Evolutionary conservation across 306 rosid genomes (phyloP), one percentile per base, ranked within the genome.

Genomic region (Urtica urens): DNA sequence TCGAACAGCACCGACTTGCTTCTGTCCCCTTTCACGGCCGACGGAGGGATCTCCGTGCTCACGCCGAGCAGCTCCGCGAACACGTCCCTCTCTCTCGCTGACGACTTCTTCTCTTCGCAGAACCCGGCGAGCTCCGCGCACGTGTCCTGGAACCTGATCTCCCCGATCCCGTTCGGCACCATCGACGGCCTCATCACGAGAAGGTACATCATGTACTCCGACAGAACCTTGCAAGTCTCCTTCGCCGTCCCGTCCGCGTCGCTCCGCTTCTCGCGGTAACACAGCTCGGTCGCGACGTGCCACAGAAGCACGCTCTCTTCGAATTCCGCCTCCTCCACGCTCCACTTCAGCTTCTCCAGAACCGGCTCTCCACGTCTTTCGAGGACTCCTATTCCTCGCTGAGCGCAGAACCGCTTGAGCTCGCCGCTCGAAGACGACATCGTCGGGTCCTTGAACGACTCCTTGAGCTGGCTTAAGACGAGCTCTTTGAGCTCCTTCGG

Each of bases 121-220:
- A 56, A 60, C 30, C 35, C 66, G 15, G 0, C 14, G 29, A 62
- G 63, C 45, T 68, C 79, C 0, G 72, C 72, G 14, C 74, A 55
- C 1, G 74, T 70, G 59, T 75, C 68, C n/a, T 14, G 35, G 37
- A 55, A 56, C 55, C 70, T 21, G 10, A 64, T 56, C 11, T 27
- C 34, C 15, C 53, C 63, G 8, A 64, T 49, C 12, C 70, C 70
- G 18, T 39, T 40, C 5, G 63, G 70, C 22, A 64, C 28, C 70
- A 56, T 56, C 38, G 18, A 29, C 5, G 70, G 58, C 14, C 51
- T 8, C 24, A 16, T 13, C 12, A 49, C 38, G 6, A 55, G 21
- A 26, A 65, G 29, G 52, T 65, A 49, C 23, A 65, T 18, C 70
- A 65, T 41, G 21, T 65, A 65, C 4, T 49, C 29, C 0, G 70